Base-by-base conservation (phyloP, 345 rosid species). In the Cardiospermum halicacabum region DNA sequence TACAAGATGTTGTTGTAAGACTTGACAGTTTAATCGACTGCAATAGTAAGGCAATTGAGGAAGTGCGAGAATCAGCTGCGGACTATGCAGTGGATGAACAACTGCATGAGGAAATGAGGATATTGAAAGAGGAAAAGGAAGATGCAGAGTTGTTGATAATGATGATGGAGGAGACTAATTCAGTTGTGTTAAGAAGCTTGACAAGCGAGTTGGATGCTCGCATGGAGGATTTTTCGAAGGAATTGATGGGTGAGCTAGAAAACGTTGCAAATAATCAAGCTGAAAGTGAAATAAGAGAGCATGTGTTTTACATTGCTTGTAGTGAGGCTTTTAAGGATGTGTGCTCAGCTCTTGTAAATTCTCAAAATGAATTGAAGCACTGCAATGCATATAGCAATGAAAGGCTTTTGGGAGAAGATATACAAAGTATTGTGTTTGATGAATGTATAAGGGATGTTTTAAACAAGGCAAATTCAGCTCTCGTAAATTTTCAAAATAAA, bases 91-190 rank as follows among this genome's bases (percentile, higher is more conserved):
- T 2, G 10, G 53, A 32, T 69, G 82, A 81, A 60, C 76, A 75
- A 9, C 60, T 62, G 8, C 63, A 57, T 1, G 30, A 53, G 15
- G 74, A 82, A 66, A 50, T 73, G 30, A 61, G 45, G 32, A 53
- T 53, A 32, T 62, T 78, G 64, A 57, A 48, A 58, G 71, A 73
- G 69, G 85, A 76, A 66, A 77, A 76, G 15, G 87, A 81, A 60
- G 82, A 80, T 50, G 59, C 48, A 62, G 54, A 71, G 61, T 66
- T 83, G 47, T 74, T 51, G 9, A 36, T 50, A 19, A 11, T 61
- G 72, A 56, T 77, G 25, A 66, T 71, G 63, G 86, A 82, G 57
- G 79, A 77, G 54, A 81, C 61, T 45, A 75, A 72, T 70, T 55
- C 66, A 59, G 54, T 80, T 36, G 59, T 84, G 27, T 63, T 82